These are phyloP conservation scores for Prosopis cineraria DNA, from an alignment of 306 rosid species.

Conservation along the genomic window DNA sequence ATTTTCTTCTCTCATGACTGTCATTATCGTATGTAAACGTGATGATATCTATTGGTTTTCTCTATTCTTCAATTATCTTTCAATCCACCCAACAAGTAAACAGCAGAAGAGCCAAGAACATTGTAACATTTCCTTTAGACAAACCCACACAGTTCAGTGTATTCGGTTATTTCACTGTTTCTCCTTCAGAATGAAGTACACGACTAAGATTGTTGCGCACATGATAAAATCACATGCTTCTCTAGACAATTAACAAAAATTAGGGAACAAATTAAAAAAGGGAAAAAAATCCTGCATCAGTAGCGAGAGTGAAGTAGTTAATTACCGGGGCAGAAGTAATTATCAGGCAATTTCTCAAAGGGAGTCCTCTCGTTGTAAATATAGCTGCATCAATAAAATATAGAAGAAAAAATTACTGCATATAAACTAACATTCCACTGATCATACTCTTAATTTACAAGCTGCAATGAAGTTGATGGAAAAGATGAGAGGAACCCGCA, in stretches of 20 bases:
- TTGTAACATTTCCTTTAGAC: background rate
- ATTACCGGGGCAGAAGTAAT: slow-evolving; percentile 83
- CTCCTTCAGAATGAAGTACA: background rate
- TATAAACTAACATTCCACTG: background rate
- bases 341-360: slow-evolving; percentile 76
- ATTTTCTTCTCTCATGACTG: background rate
- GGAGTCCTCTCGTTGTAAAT: slow-evolving; percentile 85
- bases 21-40: background rate
- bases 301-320: background rate
- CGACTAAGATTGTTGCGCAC: background rate
- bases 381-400: slow-evolving; percentile 57
- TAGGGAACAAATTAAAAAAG: background rate
- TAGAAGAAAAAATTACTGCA: slow-evolving; percentile 11
- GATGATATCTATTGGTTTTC: background rate
- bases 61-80: background rate
- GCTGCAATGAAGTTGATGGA: background rate
- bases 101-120: background rate
- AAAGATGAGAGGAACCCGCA: slow-evolving; percentile 71
- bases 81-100: background rate
- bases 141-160: background rate
- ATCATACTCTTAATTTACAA: background rate
- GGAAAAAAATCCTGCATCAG: background rate
- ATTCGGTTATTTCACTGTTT: background rate
- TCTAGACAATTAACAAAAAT: background rate
- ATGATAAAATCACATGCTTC: background rate